A percentile compares a stretch with the other conserved stretches of the same genome.
Evolutionary conservation across 1,284 basidiomycete species (phyloP).

Genomic region (Austroboletus novae-zelandiae): DNA sequence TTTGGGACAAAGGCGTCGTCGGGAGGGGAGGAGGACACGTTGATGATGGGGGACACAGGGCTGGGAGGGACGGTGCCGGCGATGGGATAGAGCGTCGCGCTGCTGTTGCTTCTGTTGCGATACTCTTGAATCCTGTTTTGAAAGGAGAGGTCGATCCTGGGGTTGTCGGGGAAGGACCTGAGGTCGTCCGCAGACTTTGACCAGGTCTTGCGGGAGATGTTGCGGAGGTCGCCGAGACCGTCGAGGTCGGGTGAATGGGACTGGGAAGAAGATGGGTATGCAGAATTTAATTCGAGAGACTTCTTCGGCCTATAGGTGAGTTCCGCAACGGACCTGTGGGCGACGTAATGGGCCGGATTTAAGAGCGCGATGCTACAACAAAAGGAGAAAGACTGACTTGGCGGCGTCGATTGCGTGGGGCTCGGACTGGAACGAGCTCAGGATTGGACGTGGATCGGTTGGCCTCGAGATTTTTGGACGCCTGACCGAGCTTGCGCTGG

Average conservation of each 20-base stretch:
- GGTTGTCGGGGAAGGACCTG: constrained; percentile 50
- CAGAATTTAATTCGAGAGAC: constrained; percentile 43
- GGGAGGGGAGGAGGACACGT: constrained; percentile 21
- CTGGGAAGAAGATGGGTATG: constrained; percentile 38
- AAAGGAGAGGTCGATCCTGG: constrained; percentile 50
- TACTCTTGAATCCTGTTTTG: constrained; percentile 64
- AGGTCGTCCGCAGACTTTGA: constrained; percentile 78
- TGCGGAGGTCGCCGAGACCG: constrained; percentile 63
- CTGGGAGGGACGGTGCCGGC: constrained; percentile 28
- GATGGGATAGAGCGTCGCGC: constrained; percentile 32
- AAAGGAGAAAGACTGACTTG: constrained; percentile 40
- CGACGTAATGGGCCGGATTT: constrained; percentile 11
- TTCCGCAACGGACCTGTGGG: constrained; percentile 63
- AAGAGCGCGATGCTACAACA: constrained; percentile 2
- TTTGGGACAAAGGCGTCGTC: constrained; percentile 14
- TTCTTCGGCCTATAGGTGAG: constrained; percentile 52
- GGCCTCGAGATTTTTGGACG: constrained; percentile 80
- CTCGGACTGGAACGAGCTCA: constrained; percentile 44
- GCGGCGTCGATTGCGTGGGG: constrained; percentile 40
- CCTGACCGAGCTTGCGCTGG: constrained; percentile 53
- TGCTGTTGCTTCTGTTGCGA: constrained; percentile 45
- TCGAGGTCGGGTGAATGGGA: constrained; percentile 35
- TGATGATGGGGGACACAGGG: constrained; percentile 41
- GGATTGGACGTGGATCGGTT: constrained; percentile 73
- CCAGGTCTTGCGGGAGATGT: constrained; percentile 68